Percentiles rank a stretch among this genome's conserved stretches.
Conservation (phyloP, 805 yeast genomes). For the Vanderwaltozyma yarrowii region DNA sequence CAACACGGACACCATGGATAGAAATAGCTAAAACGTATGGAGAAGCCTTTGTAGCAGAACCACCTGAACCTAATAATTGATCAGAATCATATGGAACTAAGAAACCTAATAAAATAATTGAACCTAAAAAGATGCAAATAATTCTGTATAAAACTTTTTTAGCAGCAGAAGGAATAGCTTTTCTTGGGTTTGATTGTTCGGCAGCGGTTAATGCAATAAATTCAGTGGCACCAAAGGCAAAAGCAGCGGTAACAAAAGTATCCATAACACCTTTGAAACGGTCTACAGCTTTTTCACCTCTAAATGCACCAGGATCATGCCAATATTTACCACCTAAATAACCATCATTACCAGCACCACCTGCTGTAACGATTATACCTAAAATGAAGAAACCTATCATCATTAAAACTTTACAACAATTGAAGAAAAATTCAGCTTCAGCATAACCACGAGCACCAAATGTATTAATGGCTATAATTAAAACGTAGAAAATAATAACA, state of each 20-base stretch:
- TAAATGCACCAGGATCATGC: slow-evolving; percentile 55
- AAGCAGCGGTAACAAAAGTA: slow-evolving; percentile 59
- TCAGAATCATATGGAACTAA: slow-evolving; percentile 50
- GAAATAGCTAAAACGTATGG: slow-evolving; percentile 69
- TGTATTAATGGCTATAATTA: slow-evolving; percentile 39
- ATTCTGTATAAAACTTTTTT: slow-evolving; percentile 66
- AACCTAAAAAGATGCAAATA: slow-evolving; percentile 44
- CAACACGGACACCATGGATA: slow-evolving; percentile 42
- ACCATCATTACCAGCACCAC: slow-evolving; percentile 47
- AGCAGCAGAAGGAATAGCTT: slow-evolving; percentile 53
- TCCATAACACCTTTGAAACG: slow-evolving; percentile 55
- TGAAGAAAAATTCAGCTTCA: slow-evolving; percentile 57
- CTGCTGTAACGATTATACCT: slow-evolving; percentile 44
- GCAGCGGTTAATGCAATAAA: slow-evolving; percentile 59
- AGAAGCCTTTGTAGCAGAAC: slow-evolving; percentile 48
- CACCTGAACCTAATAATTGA: slow-evolving; percentile 38
- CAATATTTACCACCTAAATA: slow-evolving; percentile 50
- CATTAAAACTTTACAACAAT: slow-evolving; percentile 46
- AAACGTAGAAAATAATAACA: slow-evolving; percentile 46
- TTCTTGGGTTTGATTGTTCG: slow-evolving; percentile 56
- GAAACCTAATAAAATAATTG: slow-evolving; percentile 45
- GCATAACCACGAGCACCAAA: slow-evolving; percentile 53
- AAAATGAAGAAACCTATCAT: slow-evolving; percentile 51
- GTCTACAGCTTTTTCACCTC: slow-evolving; percentile 30
- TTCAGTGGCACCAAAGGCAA: slow-evolving; percentile 58